Evolutionary conservation across 2,329 filamentous ascomycete species (phyloP), one percentile per base, ranked within the genome.

Genomic region (Sporothrix dimorphospora): DNA sequence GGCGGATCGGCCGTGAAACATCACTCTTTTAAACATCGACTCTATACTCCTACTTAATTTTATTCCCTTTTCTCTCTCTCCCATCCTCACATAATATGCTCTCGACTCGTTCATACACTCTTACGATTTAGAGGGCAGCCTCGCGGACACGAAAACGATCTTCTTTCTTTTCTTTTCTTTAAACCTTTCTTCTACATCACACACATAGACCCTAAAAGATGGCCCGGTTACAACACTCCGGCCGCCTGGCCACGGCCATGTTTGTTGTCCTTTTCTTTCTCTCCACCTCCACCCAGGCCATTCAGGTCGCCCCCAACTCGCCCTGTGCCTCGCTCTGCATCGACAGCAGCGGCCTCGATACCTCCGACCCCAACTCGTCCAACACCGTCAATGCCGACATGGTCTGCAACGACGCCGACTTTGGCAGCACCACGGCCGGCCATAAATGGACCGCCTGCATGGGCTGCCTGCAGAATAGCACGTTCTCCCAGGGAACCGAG

Each of bases 271-370:
- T 59, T 19, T 21, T 24, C 11, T 24, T 34, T 16, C 4, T 38
- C 7, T 49, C 45, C 8, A 59, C 16, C 78, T 38, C 61, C 76
- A 51, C 72, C 79, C 21, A 59, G 77, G 40, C 82, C 6, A 79
- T 88, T 21, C 84, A 85, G 76, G 86, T 87, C 67, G 82, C 86
- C 14, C 85, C 86, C 42, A 83, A 85, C 74, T 88, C 87, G 59
- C 87, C 86, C 8, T 89, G 87, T 75, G 78, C 85, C 19, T 81
- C 83, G n/a, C 77, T 84, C 73, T 89, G 87, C 75, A 72, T 83
- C 51, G 85, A 86, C 77, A 79, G 80, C 8, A 73, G 77, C n/a
- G 76, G 76, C 42, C 78, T 83, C 42, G 82, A 86, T 68, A 73
- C 76, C n/a, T 82, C 84, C 1, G 82, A 85, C 73, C 81, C 85